phyloP scores from a whole-genome alignment of 1,284 basidiomycete genomes.

The Sanghuangporus weigelae region DNA sequence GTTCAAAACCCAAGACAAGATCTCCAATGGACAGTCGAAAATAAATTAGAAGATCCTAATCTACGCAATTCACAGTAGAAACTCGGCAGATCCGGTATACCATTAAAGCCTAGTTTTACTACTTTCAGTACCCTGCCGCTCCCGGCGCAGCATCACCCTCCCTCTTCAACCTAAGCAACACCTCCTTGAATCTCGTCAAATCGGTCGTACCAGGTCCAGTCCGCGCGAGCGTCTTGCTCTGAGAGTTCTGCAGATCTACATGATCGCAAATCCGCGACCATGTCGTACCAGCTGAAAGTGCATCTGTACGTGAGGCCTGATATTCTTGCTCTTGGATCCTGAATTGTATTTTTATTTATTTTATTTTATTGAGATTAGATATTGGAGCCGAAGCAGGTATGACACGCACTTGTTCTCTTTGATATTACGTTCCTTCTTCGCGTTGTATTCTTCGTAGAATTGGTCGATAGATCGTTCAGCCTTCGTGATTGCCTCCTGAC shows the following conservation, averaged over 20 bases:
- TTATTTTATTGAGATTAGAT: not conserved
- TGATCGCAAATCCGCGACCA: slow-evolving; percentile 92
- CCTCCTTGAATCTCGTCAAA: slow-evolving; percentile 86
- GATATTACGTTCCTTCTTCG: slow-evolving; percentile 90
- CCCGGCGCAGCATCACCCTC: slow-evolving; percentile 90
- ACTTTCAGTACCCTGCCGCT: slow-evolving; percentile 81
- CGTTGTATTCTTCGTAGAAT: slow-evolving; percentile 93
- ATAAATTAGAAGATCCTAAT: not conserved
- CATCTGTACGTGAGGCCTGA: slow-evolving; percentile 65
- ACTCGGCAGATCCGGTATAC: not conserved
- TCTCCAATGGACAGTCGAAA: not conserved
- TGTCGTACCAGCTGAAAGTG: slow-evolving; percentile 87
- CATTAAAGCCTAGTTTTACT: no score
- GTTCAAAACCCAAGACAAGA: not conserved
- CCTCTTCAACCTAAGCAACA: slow-evolving; percentile 78
- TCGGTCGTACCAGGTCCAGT: slow-evolving; percentile 88
- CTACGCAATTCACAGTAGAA: not conserved
- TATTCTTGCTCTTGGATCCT: slow-evolving; percentile 90
- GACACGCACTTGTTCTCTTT: slow-evolving; percentile 87
- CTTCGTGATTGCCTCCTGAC: slow-evolving; percentile 82
- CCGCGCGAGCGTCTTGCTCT: slow-evolving; percentile 92
- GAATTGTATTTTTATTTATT: not conserved
- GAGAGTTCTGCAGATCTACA: slow-evolving; percentile 91
- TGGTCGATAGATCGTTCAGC: slow-evolving; percentile 93
- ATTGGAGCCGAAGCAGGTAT: not conserved